Conservation (phyloP, 495 filamentous ascomycete genomes). For the Aspergillus ostianus region DNA sequence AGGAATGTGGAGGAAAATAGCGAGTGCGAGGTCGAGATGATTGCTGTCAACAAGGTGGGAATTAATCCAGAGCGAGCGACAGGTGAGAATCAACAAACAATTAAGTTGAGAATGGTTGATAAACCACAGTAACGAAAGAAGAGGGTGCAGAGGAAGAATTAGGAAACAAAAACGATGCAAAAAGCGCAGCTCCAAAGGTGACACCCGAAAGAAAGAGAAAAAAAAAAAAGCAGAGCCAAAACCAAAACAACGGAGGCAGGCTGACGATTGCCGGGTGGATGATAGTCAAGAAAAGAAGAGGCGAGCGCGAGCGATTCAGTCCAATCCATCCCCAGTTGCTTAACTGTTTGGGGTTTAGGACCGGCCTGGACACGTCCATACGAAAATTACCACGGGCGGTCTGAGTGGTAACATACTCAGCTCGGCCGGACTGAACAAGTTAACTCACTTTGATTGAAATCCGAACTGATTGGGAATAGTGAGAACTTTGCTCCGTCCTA, state of each 20-base stretch:
- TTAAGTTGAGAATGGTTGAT: not conserved
- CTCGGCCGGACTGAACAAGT: not conserved
- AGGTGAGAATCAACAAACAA: not conserved
- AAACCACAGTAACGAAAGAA: not conserved
- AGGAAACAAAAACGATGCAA: not conserved
- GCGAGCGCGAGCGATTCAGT: conserved; percentile 5
- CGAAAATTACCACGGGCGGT: no score
- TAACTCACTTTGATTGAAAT: not conserved
- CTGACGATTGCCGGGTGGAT: not conserved
- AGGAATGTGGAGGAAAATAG: not conserved
- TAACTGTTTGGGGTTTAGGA: not conserved
- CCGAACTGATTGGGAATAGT: not conserved
- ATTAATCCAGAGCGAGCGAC: conserved; percentile 4
- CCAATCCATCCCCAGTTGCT: conserved; percentile 5
- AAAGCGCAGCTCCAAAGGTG: not conserved
- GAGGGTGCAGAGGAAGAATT: not conserved
- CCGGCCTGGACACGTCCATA: not conserved
- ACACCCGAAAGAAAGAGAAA: not conserved
- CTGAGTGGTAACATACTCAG: no score
- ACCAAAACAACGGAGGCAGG: not conserved
- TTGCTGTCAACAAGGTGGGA: not conserved
- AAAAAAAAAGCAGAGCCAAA: conserved; percentile 1
- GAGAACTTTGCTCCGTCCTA: not conserved
- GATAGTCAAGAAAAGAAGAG: conserved; percentile 2
- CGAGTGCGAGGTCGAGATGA: conserved; percentile 1